Base-by-base conservation (phyloP, 306 rosid genomes). In the Parietaria judaica region DNA sequence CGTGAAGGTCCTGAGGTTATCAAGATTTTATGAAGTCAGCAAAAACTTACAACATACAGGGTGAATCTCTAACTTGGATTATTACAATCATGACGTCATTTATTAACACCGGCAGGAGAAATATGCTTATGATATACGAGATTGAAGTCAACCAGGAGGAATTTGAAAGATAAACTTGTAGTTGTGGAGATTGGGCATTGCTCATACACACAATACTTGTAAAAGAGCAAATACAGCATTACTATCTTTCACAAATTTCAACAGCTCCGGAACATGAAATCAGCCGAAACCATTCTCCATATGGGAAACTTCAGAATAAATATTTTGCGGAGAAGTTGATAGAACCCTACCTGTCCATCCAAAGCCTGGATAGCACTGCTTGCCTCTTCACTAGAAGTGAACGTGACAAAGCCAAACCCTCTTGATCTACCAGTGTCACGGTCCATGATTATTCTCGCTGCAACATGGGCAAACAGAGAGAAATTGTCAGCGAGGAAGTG, bases 401-500 rank as follows among this genome's bases (percentile, higher is more conserved):
- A 94, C 3, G 95, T 88, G 45, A 94, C 47, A 70, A 94, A 94
- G 35, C 84, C 97, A 79, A 86, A 94, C 46, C 99, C 99, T 72
- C 94, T 84, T 51, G 97, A 86, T 81, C 87, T 84, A 37, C 94
- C 90, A 45, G 83, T 70, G 2, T 88, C 97, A 14, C 95, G 97
- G 63, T 94, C 97, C 76, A 59, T 10, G 52, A 94, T 74, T 41
- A 88, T 54, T 73, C 90, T 83, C 43, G 94, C 99, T 94, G 66
- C 72, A 75, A 75, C 59, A 51, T 31, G 51, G 16, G 38, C 11
- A 46, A 50, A 37, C 17, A 52, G 3, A 52, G 3, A 43, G 15
- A 11, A 41, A 59, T 56, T 56, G 2, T 49, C 14, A 49, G 13
- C 14, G 36, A 36, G 9, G 14, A 47, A 34, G 51, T 44, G 45